Evolutionary conservation across 129 eudicot genomes (phyloP).

Genomic region (Logfia minima): DNA sequence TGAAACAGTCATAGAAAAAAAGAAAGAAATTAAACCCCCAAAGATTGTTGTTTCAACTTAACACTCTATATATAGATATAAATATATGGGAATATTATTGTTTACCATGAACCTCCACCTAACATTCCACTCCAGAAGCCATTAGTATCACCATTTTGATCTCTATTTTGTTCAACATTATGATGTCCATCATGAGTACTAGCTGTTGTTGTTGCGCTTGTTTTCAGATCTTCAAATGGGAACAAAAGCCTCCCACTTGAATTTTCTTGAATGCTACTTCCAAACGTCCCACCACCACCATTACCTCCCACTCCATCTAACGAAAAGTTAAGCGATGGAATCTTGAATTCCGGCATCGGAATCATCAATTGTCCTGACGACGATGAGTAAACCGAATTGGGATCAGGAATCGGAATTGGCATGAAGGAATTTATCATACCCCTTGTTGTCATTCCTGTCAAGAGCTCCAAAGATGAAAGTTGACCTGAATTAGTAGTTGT

Average conservation of each 20-base stretch:
- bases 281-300: slow-evolving; percentile 35
- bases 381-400: slow-evolving; percentile 34
- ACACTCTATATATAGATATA: slow-evolving; percentile 27
- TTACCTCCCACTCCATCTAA: slow-evolving; percentile 60
- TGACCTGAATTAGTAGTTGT: slow-evolving; percentile 34
- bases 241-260: slow-evolving; percentile 63
- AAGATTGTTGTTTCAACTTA: slow-evolving; percentile 25
- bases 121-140: slow-evolving; percentile 83
- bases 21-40: slow-evolving; percentile 29
- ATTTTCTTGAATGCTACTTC: slow-evolving; percentile 45
- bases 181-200: slow-evolving; percentile 25
- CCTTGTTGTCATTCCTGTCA: slow-evolving; percentile 64
- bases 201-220: slow-evolving; percentile 36
- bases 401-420: slow-evolving; percentile 50
- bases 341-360: slow-evolving; percentile 50
- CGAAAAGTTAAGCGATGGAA: slow-evolving; percentile 53
- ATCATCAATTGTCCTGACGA: slow-evolving; percentile 44
- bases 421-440: slow-evolving; percentile 54
- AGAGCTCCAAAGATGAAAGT: slow-evolving; percentile 62
- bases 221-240: slow-evolving; percentile 79
- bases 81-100: slow-evolving; percentile 1
- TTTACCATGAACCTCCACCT: slow-evolving; percentile 80
- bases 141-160: slow-evolving; percentile 60
- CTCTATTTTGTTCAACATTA: slow-evolving; percentile 38
- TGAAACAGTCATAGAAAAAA: slow-evolving; percentile 22